These are phyloP conservation scores for Cydonia oblonga DNA, from an alignment of 331 rosid species.

Conservation along the genomic window DNA sequence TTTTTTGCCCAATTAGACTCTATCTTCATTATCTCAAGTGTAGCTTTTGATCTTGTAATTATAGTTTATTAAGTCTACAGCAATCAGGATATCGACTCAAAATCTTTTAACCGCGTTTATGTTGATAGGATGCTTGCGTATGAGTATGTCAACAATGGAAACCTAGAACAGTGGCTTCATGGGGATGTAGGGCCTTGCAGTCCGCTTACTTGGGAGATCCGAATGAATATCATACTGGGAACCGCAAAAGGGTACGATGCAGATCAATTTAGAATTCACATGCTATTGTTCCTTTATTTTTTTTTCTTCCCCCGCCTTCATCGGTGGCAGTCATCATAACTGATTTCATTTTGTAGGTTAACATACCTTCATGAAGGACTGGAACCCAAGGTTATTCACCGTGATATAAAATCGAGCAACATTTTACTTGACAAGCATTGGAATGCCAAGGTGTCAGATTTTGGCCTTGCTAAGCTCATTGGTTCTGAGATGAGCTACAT, in stretches of 20 bases:
- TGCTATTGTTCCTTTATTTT: not conserved
- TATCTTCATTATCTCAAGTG: not conserved
- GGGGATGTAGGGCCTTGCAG: conserved; percentile 79
- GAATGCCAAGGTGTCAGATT: conserved; percentile 79
- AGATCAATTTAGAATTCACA: not conserved
- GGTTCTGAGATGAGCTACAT: conserved; percentile 64
- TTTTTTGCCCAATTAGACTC: not conserved
- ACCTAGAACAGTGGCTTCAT: conserved; percentile 85
- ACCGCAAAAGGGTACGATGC: conserved; percentile 66
- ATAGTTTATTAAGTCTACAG: not conserved
- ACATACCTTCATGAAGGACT: conserved; percentile 82
- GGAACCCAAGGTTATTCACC: conserved; percentile 86
- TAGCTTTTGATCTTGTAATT: not conserved
- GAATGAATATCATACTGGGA: conserved; percentile 70
- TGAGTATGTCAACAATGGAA: conserved; percentile 78
- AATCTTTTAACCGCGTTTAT: not conserved
- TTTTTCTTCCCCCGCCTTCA: not conserved
- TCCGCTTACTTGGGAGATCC: conserved; percentile 74
- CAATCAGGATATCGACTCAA: not conserved
- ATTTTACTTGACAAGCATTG: conserved; percentile 71
- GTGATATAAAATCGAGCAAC: conserved; percentile 80
- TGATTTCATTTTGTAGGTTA: conserved; percentile 29
- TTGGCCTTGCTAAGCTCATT: conserved; percentile 83
- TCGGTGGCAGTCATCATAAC: not conserved
- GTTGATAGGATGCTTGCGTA: conserved; percentile 72